Percentiles rank a stretch among this genome's conserved stretches.
Evolutionary conservation across 2,329 filamentous ascomycete species (phyloP).

Genomic region (Canariomyces notabilis): DNA sequence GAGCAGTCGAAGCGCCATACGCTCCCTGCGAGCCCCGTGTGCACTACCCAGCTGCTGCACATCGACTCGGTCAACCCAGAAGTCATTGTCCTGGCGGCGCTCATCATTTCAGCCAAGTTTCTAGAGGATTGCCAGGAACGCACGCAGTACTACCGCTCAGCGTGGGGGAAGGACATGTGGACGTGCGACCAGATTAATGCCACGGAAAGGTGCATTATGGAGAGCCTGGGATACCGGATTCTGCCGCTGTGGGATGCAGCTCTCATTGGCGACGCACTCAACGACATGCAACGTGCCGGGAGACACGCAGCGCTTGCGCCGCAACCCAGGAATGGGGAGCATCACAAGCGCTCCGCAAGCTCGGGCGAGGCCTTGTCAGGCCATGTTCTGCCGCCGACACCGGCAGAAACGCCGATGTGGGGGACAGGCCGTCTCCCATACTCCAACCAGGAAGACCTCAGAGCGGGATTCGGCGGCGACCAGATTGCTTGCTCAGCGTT

Average conservation of each 20-base stretch:
- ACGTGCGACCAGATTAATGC: constrained; percentile 57
- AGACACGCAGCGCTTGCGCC: constrained; percentile 19
- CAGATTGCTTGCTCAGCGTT: constrained; percentile 3
- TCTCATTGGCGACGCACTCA: constrained; percentile 54
- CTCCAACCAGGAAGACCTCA: not conserved
- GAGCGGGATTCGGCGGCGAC: not conserved
- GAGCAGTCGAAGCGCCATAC: constrained; percentile 26
- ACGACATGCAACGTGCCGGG: constrained; percentile 59
- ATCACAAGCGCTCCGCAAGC: constrained; percentile 36
- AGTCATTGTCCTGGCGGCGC: constrained; percentile 56
- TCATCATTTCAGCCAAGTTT: constrained; percentile 63
- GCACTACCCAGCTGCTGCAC: constrained; percentile 42
- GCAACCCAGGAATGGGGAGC: constrained; percentile 17
- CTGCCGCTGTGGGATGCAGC: constrained; percentile 54
- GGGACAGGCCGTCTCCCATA: constrained; percentile 20
- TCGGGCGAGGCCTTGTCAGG: constrained; percentile 36
- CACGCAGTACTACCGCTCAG: constrained; percentile 47
- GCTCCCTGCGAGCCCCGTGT: constrained; percentile 17
- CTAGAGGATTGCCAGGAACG: constrained; percentile 53
- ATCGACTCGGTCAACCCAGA: constrained; percentile 59
- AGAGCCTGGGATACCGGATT: constrained; percentile 59
- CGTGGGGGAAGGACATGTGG: constrained; percentile 54
- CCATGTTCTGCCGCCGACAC: constrained; percentile 38
- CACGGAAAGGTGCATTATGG: constrained; percentile 60
- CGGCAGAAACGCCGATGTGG: constrained; percentile 35